These are phyloP conservation scores for Globisporangium paroecandrum DNA, from an alignment of 352 stramenopile species.

Conservation along the genomic window DNA sequence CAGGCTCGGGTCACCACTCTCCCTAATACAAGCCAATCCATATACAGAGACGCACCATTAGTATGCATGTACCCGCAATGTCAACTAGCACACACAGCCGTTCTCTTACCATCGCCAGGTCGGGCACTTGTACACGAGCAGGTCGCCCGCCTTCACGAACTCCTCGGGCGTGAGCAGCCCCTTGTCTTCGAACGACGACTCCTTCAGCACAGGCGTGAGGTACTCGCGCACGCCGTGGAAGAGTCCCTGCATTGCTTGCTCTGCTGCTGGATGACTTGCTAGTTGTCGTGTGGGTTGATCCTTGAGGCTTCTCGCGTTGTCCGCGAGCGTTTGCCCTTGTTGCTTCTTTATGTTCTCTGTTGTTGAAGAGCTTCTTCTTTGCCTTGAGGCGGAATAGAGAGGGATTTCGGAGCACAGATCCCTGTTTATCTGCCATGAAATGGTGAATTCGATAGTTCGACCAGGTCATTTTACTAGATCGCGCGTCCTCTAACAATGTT, in stretches of 20 bases:
- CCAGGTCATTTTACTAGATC: no score
- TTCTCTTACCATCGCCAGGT: slow-evolving; percentile 90
- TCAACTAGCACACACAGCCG: slow-evolving; percentile 10
- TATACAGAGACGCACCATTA: background rate
- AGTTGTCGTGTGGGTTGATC: background rate
- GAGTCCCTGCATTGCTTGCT: slow-evolving; percentile 55
- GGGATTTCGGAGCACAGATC: no score
- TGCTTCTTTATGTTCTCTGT: background rate
- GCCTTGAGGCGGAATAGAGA: no score
- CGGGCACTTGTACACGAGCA: slow-evolving; percentile 96
- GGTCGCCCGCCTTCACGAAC: slow-evolving; percentile 93
- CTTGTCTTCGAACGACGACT: slow-evolving; percentile 91
- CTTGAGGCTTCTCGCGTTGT: slow-evolving; percentile 1
- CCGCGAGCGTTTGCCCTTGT: background rate
- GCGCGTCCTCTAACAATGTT: no score
- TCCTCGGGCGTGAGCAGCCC: slow-evolving; percentile 96
- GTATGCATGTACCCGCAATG: background rate
- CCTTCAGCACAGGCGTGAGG: slow-evolving; percentile 87
- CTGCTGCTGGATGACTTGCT: background rate
- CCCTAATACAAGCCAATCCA: slow-evolving; percentile 26
- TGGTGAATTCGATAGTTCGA: no score
- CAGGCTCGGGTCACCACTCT: slow-evolving; percentile 59
- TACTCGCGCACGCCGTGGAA: slow-evolving; percentile 86
- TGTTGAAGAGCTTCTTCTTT: background rate
- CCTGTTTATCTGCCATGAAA: no score